A percentile compares a stretch with the other conserved stretches of the same genome.
These are phyloP conservation scores for Boletus coffeatus DNA, from an alignment of 1,284 basidiomycete genomes.

Conservation along the genomic window DNA sequence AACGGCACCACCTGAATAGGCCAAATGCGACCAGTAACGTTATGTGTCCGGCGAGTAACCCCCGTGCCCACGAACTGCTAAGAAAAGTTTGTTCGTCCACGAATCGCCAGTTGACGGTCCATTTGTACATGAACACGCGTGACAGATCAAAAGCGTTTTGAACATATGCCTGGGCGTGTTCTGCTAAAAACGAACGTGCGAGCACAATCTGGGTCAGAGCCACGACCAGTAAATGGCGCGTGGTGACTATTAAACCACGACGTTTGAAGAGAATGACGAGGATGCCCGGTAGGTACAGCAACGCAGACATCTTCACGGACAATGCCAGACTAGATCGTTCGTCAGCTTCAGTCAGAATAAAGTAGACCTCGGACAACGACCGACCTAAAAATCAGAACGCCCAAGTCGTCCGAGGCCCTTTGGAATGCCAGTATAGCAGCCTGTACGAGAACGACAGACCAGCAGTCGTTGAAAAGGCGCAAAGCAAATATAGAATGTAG, in stretches of 20 bases:
- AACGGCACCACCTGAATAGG: constrained; percentile 64
- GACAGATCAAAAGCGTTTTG: constrained; percentile 82
- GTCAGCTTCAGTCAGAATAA: constrained; percentile 10
- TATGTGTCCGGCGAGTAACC: constrained; percentile 66
- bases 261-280: constrained; percentile 77
- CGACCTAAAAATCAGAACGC: constrained; percentile 71
- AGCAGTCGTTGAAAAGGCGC: constrained; percentile 94
- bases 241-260: constrained; percentile 54
- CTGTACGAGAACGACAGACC: constrained; percentile 66
- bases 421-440: constrained; percentile 59
- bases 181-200: constrained; percentile 68
- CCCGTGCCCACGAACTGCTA: constrained; percentile 53
- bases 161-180: constrained; percentile 64
- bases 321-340: constrained; percentile 61
- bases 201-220: constrained; percentile 55
- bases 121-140: constrained; percentile 88
- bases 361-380: constrained; percentile 20
- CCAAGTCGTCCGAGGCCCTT: constrained; percentile 53
- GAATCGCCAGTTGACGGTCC: constrained; percentile 99
- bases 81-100: constrained; percentile 74
- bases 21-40: constrained; percentile 62
- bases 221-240: constrained; percentile 53
- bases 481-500: constrained; percentile 92
- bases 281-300: constrained; percentile 90
- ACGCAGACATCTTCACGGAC: constrained; percentile 94